Conservation (phyloP, 495 filamentous ascomycete species). For the Rhypophila decipiens region DNA sequence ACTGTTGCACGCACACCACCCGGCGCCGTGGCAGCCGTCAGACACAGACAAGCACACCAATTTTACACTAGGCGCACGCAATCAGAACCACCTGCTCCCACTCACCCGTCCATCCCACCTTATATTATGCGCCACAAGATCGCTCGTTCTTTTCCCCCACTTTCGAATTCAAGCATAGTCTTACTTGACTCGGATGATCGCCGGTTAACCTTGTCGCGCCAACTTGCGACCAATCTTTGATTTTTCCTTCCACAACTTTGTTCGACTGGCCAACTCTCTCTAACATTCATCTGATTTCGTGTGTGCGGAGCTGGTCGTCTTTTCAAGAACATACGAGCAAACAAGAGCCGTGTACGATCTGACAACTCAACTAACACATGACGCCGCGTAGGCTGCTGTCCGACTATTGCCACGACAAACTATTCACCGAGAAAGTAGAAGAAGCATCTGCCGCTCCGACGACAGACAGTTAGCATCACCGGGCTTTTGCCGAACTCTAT, state of each 20-base stretch:
- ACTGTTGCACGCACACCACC: background rate
- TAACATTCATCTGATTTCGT: background rate
- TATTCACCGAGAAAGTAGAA: constrained; percentile 6
- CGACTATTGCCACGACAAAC: constrained; percentile 17
- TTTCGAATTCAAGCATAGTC: background rate
- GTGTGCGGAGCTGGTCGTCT: background rate
- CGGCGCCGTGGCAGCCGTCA: background rate
- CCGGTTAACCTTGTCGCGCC: background rate
- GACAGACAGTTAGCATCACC: background rate
- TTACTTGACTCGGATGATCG: constrained; percentile 2
- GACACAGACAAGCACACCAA: background rate
- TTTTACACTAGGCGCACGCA: background rate
- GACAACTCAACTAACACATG: constrained; percentile 28
- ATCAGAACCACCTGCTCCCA: constrained; percentile 1
- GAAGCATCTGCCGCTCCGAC: background rate
- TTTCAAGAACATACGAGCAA: constrained; percentile 9
- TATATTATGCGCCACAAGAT: constrained; percentile 25
- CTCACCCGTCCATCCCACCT: constrained; percentile 7
- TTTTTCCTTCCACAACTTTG: background rate
- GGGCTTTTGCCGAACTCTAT: background rate
- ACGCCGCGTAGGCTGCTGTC: constrained; percentile 24
- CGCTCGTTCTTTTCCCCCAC: constrained; percentile 13
- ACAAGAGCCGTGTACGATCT: constrained; percentile 10
- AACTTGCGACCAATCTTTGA: constrained; percentile 5
- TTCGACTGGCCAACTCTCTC: background rate